These are phyloP conservation scores for Blastobotrys aristatus DNA, from an alignment of 1,139 yeast genomes.

Conservation along the genomic window DNA sequence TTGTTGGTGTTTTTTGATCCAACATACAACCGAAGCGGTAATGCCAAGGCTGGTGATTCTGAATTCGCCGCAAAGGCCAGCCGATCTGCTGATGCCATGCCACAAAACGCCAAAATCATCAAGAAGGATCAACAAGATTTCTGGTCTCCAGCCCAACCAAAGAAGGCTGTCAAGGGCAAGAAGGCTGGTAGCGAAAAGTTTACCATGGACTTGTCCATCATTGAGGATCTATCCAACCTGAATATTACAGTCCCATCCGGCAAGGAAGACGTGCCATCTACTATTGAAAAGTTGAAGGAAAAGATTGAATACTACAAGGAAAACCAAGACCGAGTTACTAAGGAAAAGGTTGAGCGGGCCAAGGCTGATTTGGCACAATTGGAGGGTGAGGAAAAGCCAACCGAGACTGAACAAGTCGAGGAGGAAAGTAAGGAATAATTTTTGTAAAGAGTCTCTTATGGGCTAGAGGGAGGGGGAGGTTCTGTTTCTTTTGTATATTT, in stretches of 20 bases:
- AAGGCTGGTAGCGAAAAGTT: constrained; percentile 38
- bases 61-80: constrained; percentile 32
- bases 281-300: constrained; percentile 64
- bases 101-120: constrained; percentile 60
- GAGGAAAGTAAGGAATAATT: too few species aligned
- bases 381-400: constrained; percentile 22
- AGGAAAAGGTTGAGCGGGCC: constrained; percentile 67
- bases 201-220: constrained; percentile 74
- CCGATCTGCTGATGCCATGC: constrained; percentile 49
- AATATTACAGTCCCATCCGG: constrained; percentile 77
- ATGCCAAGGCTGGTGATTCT: constrained; percentile 25
- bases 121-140: constrained; percentile 56
- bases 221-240: constrained; percentile 72
- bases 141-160: constrained; percentile 47
- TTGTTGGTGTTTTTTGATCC: constrained; percentile 76
- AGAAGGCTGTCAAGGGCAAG: constrained; percentile 43
- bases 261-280: constrained; percentile 63
- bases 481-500: neutral
- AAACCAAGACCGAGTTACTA: constrained; percentile 79
- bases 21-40: constrained; percentile 46
- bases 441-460: too few species aligned
- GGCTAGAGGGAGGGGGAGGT: neutral
- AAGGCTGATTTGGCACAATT: constrained; percentile 69
- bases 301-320: constrained; percentile 66
- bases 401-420: constrained; percentile 47